Conservation (phyloP, 2,329 filamentous ascomycete species). For the Paecilomyces dactylethromorphus region DNA sequence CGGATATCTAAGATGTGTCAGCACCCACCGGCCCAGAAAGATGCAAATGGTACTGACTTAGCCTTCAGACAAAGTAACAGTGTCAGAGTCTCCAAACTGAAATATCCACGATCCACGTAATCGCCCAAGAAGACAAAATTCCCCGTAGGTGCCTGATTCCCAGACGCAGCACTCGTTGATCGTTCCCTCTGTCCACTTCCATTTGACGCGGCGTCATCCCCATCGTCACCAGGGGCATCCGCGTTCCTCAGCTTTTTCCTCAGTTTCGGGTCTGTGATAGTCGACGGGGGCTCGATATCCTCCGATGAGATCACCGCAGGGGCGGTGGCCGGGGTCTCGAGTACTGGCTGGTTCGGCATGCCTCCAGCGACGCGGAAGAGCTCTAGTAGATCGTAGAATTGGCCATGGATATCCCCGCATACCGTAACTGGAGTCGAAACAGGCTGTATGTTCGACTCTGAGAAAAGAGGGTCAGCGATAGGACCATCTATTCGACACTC, state of each 20-base stretch:
- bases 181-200: conserved; percentile 13
- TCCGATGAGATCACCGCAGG: conserved; percentile 78
- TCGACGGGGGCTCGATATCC: conserved; percentile 83
- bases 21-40: conserved; percentile 3
- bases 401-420: conserved; percentile 96
- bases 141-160: conserved; percentile 46
- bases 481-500: not conserved
- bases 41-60: conserved; percentile 44
- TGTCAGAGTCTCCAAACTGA: conserved; percentile 67
- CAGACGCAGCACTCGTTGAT: conserved; percentile 22
- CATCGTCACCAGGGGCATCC: conserved; percentile 19
- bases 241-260: conserved; percentile 71
- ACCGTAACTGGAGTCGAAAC: conserved; percentile 93
- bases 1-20: conserved; percentile 49
- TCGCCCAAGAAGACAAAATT: conserved; percentile 70
- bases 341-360: conserved; percentile 78
- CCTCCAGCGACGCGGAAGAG: conserved; percentile 94
- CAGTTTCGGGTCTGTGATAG: conserved; percentile 80
- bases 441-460: conserved; percentile 98
- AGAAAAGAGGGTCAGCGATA: conserved; percentile 8
- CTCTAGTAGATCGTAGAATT: conserved; percentile 97
- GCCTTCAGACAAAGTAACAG: conserved; percentile 66
- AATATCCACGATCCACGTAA: conserved; percentile 69
- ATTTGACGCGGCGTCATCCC: conserved; percentile 18
- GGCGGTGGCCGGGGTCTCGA: conserved; percentile 61